Percentiles rank a stretch among this genome's conserved stretches.
phyloP scores from a whole-genome alignment of 2,329 filamentous ascomycete genomes.

The Hypoxylon sp. region DNA sequence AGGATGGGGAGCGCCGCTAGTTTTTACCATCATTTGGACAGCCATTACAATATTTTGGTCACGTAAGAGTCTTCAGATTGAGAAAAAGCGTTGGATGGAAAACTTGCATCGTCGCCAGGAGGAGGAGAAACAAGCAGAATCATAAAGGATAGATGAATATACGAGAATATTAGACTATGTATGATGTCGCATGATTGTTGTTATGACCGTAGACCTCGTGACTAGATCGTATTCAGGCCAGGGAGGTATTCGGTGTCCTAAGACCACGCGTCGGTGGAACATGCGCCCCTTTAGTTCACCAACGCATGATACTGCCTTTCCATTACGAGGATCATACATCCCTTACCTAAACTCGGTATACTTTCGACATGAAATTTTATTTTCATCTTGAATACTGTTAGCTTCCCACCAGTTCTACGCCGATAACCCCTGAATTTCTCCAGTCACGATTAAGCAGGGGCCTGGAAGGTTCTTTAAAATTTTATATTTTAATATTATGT shows the following conservation, averaged over 20 bases:
- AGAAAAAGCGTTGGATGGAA: constrained; percentile 48
- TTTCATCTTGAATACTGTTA: neutral
- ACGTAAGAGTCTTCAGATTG: constrained; percentile 40
- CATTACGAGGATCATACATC: neutral
- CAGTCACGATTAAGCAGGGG: neutral
- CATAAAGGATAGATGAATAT: constrained; percentile 16
- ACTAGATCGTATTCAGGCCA: no score
- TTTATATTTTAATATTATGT: constrained; percentile 3
- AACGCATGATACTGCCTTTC: neutral
- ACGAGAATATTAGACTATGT: constrained; percentile 12
- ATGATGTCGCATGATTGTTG: neutral
- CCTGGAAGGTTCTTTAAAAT: neutral
- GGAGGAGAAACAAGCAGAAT: constrained; percentile 26
- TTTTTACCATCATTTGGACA: constrained; percentile 50
- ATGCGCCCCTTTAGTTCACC: neutral
- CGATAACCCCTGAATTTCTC: neutral
- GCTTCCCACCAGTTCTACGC: neutral
- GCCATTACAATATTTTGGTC: constrained; percentile 50
- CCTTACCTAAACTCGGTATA: neutral
- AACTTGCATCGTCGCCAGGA: constrained; percentile 29
- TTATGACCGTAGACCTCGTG: neutral
- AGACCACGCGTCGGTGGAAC: neutral
- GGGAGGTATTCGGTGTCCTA: no score
- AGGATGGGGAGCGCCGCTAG: constrained; percentile 52
- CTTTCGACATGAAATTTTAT: neutral